phyloP scores from a whole-genome alignment of 2,329 filamentous ascomycete species.

The Neofusicoccum parvum region DNA sequence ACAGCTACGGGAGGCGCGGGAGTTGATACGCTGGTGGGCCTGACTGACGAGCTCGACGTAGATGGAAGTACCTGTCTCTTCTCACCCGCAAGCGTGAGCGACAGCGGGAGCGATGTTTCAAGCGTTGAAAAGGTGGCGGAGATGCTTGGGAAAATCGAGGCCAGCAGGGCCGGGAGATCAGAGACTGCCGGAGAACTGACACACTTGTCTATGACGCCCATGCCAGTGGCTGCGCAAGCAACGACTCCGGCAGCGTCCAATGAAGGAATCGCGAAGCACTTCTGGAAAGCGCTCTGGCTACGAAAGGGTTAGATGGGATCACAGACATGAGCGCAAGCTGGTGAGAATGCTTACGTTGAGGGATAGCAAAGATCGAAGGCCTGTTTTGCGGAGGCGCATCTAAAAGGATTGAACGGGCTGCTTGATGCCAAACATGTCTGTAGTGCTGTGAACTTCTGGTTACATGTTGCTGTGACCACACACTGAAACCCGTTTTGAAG shows the following conservation, averaged over 20 bases:
- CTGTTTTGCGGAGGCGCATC: neutral
- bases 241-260: neutral
- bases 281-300: slow-evolving; percentile 1
- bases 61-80: neutral
- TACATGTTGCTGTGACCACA: neutral
- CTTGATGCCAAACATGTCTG: neutral
- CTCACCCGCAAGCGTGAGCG: neutral
- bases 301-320: neutral
- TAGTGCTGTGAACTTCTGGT: neutral
- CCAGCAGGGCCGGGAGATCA: neutral
- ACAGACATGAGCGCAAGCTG: too few species aligned
- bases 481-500: neutral
- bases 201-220: neutral
- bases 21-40: neutral
- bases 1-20: neutral
- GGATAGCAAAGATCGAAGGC: neutral
- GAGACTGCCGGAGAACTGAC: neutral
- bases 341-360: neutral
- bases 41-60: neutral
- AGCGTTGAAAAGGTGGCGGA: neutral
- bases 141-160: neutral
- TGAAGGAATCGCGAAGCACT: neutral
- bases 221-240: neutral
- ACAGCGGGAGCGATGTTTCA: neutral
- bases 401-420: neutral